Base-by-base conservation (phyloP, 2,329 filamentous ascomycete genomes). In the Alternaria ventricosa region DNA sequence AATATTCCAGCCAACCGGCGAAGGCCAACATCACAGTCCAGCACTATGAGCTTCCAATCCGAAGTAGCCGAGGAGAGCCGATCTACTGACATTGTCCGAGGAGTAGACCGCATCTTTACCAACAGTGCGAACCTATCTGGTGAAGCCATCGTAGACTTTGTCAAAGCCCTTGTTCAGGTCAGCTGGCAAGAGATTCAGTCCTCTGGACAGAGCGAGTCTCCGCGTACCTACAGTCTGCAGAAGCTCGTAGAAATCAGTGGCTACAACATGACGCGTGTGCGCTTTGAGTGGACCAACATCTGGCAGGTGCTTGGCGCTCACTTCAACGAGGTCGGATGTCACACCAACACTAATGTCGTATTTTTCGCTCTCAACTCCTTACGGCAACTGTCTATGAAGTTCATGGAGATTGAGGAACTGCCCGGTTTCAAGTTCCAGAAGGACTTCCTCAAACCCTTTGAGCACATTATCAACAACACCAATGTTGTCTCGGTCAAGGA, bases 401-500 rank as follows among this genome's bases (percentile, higher is more conserved):
- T 99, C 78, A 92, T 99, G 92, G 96, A 99, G 80, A 94, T 98
- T 64, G 96, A 97, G 78, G 96, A 99, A 79, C 82, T 99, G 71
- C 93, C 96, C 1, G 96, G 96, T 75, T 99, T 99, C 87, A 98
- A 98, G 80, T 99, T 99, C 77, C 96, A 99, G 75, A 99, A 99
- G 79, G 95, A 99, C 78, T 99, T 99, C 79, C 83, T 99, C 57
- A 98, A 97, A 81, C 96, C 96, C 0, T 99, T 99, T 73, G 95
- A 99, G 82, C 93, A 98, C 79, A 94, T 99, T 72, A 93, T 99
- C 83, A 90, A 92, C 61, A 98, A 99, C 78, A 96, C 94, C 45
- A 93, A 86, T 67, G 93, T 96, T 67, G 90, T 97, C 18, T 90
- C 92, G 1, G 96, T 99, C 72, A 99, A 99, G 81, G 96, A 99